Percentiles rank a stretch among this genome's conserved stretches.
Evolutionary conservation across 1,139 yeast genomes (phyloP).

Genomic region (Candida anutae): DNA sequence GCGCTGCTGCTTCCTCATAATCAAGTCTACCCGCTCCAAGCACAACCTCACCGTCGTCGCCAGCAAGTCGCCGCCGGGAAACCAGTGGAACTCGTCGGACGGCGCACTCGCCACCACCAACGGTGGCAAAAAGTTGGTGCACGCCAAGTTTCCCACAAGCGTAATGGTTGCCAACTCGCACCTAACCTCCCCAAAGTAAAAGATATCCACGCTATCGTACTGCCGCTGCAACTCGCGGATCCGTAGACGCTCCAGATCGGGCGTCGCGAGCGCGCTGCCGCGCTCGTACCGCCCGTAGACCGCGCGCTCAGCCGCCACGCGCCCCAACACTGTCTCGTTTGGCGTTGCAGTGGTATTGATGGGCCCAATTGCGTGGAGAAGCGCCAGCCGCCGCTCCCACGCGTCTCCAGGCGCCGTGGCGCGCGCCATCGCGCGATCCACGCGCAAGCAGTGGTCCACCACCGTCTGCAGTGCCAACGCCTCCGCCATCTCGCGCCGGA

Average conservation of each 20-base stretch:
- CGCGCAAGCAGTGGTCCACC: too few species aligned
- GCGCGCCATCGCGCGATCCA: too few species aligned
- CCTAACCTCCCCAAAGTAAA: slow-evolving; percentile 12
- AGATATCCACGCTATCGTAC: slow-evolving; percentile 5
- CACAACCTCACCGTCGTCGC: slow-evolving; percentile 6
- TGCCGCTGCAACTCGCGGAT: slow-evolving; percentile 1
- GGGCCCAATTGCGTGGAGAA: too few species aligned
- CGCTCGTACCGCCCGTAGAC: slow-evolving; percentile 1
- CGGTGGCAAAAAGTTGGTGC: slow-evolving; percentile 9
- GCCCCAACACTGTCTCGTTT: too few species aligned
- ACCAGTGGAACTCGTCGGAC: slow-evolving; percentile 6
- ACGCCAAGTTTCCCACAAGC: slow-evolving; percentile 8
- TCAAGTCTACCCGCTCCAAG: slow-evolving; percentile 5
- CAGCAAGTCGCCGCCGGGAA: slow-evolving; percentile 9
- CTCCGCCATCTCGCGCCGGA: too few species aligned
- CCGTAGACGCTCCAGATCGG: slow-evolving; percentile 3
- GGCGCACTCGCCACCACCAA: slow-evolving; percentile 7
- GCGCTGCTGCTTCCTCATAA: slow-evolving; percentile 2
- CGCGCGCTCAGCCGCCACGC: too few species aligned
- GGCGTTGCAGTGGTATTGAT: too few species aligned
- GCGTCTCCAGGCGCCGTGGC: too few species aligned
- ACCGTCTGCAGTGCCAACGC: too few species aligned
- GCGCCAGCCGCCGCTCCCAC: too few species aligned
- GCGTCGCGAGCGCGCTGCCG: slow-evolving; percentile 1
- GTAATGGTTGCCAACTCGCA: slow-evolving; percentile 8